Evolutionary conservation across 1,139 yeast species (phyloP).

Genomic region (Yueomyces sp.): DNA sequence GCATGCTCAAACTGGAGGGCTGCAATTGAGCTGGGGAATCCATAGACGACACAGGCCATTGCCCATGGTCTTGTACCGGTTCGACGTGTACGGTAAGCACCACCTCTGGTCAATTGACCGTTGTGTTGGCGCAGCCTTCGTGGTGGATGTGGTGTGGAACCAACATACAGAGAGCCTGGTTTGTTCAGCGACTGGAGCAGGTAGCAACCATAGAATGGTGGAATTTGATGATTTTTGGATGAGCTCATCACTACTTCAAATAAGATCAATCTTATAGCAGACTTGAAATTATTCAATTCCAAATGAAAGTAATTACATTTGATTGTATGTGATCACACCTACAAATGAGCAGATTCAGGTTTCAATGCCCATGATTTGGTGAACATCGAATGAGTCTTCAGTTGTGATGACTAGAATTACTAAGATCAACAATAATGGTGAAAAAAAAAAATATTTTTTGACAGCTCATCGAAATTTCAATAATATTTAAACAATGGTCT

Average conservation of each 20-base stretch:
- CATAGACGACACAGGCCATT: constrained; percentile 48
- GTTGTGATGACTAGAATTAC: no score
- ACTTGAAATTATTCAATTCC: not conserved
- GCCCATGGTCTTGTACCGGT: constrained; percentile 60
- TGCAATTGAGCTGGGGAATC: constrained; percentile 57
- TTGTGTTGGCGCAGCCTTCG: constrained; percentile 67
- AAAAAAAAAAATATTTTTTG: no score
- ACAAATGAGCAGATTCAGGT: no score
- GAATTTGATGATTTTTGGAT: not conserved
- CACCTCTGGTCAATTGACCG: constrained; percentile 51
- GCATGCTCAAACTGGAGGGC: constrained; percentile 70
- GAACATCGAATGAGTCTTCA: no score
- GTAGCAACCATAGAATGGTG: constrained; percentile 50
- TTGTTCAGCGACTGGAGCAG: constrained; percentile 45
- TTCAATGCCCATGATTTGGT: no score
- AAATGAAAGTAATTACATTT: no score
- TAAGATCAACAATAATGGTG: no score
- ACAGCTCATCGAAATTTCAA: no score
- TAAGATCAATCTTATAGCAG: not conserved
- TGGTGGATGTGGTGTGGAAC: constrained; percentile 65
- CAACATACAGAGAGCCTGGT: constrained; percentile 51
- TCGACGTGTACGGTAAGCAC: constrained; percentile 53
- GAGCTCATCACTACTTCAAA: not conserved
- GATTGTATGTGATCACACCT: no score
- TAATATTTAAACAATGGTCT: no score